Percentiles rank a stretch among this genome's conserved stretches.
These are phyloP conservation scores for Ogataea hybrid DNA, from an alignment of 1,139 yeast genomes.

Conservation along the genomic window DNA sequence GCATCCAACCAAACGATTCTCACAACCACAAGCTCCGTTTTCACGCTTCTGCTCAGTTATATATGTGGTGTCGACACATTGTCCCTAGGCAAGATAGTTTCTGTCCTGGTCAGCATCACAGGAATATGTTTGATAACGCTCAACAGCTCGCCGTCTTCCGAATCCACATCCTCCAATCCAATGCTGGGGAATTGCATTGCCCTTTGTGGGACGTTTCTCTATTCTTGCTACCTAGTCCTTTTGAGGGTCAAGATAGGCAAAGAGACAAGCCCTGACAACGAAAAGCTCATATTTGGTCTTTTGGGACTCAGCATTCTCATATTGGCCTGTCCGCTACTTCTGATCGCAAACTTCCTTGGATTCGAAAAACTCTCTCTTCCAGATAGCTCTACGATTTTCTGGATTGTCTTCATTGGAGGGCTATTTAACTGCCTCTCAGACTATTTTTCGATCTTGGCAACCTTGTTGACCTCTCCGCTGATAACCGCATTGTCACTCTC, in stretches of 20 bases:
- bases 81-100: conserved; percentile 41
- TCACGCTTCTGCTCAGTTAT: conserved; percentile 46
- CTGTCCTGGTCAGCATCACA: conserved; percentile 43
- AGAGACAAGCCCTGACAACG: conserved; percentile 44
- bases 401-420: conserved; percentile 43
- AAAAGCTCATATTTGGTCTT: conserved; percentile 46
- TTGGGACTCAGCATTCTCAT: conserved; percentile 44
- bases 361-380: conserved; percentile 45
- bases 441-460: conserved; percentile 47
- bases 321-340: conserved; percentile 40
- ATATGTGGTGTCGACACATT: conserved; percentile 41
- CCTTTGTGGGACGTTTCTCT: conserved; percentile 45
- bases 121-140: conserved; percentile 51
- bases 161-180: conserved; percentile 32
- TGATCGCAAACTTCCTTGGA: conserved; percentile 35
- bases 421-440: conserved; percentile 49
- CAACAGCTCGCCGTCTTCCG: conserved; percentile 31
- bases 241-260: conserved; percentile 45
- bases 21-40: conserved; percentile 51
- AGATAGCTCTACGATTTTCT: conserved; percentile 37
- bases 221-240: conserved; percentile 44
- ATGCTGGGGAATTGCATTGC: conserved; percentile 47
- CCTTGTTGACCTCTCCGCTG: conserved; percentile 53
- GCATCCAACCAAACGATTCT: conserved; percentile 54
- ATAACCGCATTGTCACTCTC: conserved; percentile 52